Base-by-base conservation (phyloP, 1,284 basidiomycete genomes). In the Irpex sp. region DNA sequence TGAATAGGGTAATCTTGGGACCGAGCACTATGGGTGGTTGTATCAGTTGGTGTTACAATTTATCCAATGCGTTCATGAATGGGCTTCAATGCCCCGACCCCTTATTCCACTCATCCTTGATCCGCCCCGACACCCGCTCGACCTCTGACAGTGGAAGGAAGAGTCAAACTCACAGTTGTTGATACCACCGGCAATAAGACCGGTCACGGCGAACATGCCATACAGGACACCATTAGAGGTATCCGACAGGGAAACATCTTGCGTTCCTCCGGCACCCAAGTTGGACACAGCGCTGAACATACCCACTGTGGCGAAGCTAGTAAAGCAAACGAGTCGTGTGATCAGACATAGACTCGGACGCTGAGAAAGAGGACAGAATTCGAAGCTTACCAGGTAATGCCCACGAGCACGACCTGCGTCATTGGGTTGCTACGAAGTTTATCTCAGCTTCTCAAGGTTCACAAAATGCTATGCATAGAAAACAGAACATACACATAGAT, bases 211-310 rank as follows among this genome's bases (percentile, higher is more conserved):
- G 67, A 82, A 83, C 64, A 70, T 64, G 52, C 74, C 81, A 67
- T 83, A 82, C 40, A 82, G 75, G n/a, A 82, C 77, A 64, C 74
- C 75, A 67, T 81, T 79, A 17, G 78, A 72, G 19, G 71, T 80
- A 68, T 80, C 78, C 19, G 75, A 76, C 37, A 81, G 75, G 4
- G 74, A 65, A 59, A 79, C 70, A 64, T 82, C 77, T 66, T 79
- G 75, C 0, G 75, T 74, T 57, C 81, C 81, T 69, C 80, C 81
- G 8, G 81, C 81, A 62, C 81, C 81, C 51, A 82, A 71, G 70
- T 79, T 79, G 59, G 74, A 73, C 51, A 82, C 73, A 17, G 83
- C 82, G 62, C 78, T 80, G 77, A 81, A 85, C 77, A 84, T 80
- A 62, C 84, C 83, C 34, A 79, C 76, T 11, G 79, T 78, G 17